Evolutionary conservation across 2,329 filamentous ascomycete genomes (phyloP).

Genomic region (Epichloe bromicola): DNA sequence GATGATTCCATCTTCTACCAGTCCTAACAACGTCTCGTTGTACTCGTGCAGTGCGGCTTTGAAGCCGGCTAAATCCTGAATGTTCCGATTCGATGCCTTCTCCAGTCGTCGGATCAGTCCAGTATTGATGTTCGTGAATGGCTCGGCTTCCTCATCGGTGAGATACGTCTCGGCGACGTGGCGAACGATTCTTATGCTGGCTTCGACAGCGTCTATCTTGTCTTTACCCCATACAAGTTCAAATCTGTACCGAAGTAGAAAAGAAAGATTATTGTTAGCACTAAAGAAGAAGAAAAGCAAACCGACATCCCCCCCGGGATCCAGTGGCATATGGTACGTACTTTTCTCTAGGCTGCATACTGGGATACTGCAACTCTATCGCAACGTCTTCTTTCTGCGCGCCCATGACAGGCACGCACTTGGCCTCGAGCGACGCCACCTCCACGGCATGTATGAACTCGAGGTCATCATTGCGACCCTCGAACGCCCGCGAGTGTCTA

Average conservation of each 20-base stretch:
- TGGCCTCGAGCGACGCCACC: conserved; percentile 37
- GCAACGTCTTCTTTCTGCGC: conserved; percentile 38
- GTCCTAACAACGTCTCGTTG: conserved; percentile 54
- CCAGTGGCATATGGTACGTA: conserved; percentile 20
- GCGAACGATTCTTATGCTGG: conserved; percentile 57
- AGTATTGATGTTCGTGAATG: conserved; percentile 57
- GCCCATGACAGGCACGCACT: conserved; percentile 37
- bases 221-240: conserved; percentile 69
- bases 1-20: conserved; percentile 59
- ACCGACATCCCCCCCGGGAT: too few relatives aligned
- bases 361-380: conserved; percentile 75
- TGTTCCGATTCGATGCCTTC: conserved; percentile 56
- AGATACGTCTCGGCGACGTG: conserved; percentile 67
- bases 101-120: conserved; percentile 69
- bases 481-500: conserved; percentile 32
- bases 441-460: conserved; percentile 46
- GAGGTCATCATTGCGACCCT: conserved; percentile 27
- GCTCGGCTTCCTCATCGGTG: conserved; percentile 50
- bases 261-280: background rate
- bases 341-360: conserved; percentile 54
- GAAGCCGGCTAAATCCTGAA: conserved; percentile 54
- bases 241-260: conserved; percentile 16
- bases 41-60: conserved; percentile 60
- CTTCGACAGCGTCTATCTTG: conserved; percentile 62
- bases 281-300: background rate